A percentile compares a stretch with the other conserved stretches of the same genome.
Conservation (phyloP, 208 protist genomes). For the Trypanosoma mega region DNA sequence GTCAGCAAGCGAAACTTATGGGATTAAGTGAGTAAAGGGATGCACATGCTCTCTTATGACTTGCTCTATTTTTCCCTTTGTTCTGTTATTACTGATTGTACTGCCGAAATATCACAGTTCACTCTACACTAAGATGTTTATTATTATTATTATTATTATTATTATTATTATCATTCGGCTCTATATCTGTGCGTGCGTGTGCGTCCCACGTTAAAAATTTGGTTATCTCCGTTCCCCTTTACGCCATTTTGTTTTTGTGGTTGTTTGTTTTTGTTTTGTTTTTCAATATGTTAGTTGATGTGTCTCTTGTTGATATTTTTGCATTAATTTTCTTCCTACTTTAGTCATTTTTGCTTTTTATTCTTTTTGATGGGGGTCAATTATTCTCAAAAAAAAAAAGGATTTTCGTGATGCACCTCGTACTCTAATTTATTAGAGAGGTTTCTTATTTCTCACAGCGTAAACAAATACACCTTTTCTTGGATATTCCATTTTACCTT, state of each 20-base stretch:
- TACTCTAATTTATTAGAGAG: too few relatives aligned
- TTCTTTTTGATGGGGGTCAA: background rate
- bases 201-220: conserved; percentile 8
- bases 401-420: too few relatives aligned
- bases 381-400: conserved; percentile 6
- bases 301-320: too few relatives aligned
- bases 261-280: conserved; percentile 17
- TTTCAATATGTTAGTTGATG: conserved; percentile 11
- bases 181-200: conserved; percentile 10
- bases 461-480: background rate
- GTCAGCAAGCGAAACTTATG: conserved; percentile 2
- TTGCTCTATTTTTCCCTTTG: too few relatives aligned
- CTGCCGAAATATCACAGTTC: too few relatives aligned
- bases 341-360: background rate
- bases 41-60: conserved; percentile 2
- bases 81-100: too few relatives aligned
- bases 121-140: too few relatives aligned
- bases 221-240: background rate
- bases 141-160: background rate
- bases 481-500: conserved; percentile 12
- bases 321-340: conserved; percentile 7
- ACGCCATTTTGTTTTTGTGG: conserved; percentile 8
- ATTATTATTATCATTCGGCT: conserved; percentile 15
- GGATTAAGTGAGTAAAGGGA: conserved; percentile 17
- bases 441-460: too few relatives aligned